Base-by-base conservation (phyloP, 2,329 filamentous ascomycete genomes). In the Pyrenochaeta sp. region DNA sequence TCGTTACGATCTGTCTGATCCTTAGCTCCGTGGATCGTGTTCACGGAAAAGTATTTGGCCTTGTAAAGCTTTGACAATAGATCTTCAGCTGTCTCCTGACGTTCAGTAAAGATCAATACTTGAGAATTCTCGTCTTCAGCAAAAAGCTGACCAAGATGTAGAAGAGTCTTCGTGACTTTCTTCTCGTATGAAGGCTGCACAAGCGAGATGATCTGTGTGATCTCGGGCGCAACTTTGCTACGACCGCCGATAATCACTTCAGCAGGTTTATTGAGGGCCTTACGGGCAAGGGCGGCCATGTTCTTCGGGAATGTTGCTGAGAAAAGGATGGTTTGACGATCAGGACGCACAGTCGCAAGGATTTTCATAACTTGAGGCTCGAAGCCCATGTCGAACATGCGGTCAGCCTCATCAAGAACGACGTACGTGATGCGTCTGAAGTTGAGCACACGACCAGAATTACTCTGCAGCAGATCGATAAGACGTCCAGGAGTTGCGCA, bases 341-440 rank as follows among this genome's bases (percentile, higher is more conserved):
- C 91, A 0, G 95, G 93, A 47, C 95, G 90, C 75, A 97, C 91
- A 71, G 95, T 97, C 65, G 88, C 88, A 74, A 98, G 89, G 57
- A 99, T 95, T 78, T 96, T 97, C 88, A 95, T 95, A 52, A 99
- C 93, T 77, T 99, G 95, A 2, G 95, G 94, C 79, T 97, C 94
- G 73, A 99, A 99, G 13, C 95, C 95, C 95, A 99, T 98, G 77
- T 99, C 95, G 75, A 98, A 97, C 95, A 99, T 98, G 61, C 95
- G 90, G 78, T 99, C 95, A 47, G 95, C 95, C 80, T 99, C 95
- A 74, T 99, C 95, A 43, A 99, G 86, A 10, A 99, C 95, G 25
- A 97, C 88, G 75, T 98, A 99, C 0, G 92, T 95, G 12, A 97
- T 92, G 62, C 95, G 87, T 66, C 86, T 88, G 55, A 99, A 83